phyloP scores from a whole-genome alignment of 306 rosid genomes.

The Sicyos baderoa region DNA sequence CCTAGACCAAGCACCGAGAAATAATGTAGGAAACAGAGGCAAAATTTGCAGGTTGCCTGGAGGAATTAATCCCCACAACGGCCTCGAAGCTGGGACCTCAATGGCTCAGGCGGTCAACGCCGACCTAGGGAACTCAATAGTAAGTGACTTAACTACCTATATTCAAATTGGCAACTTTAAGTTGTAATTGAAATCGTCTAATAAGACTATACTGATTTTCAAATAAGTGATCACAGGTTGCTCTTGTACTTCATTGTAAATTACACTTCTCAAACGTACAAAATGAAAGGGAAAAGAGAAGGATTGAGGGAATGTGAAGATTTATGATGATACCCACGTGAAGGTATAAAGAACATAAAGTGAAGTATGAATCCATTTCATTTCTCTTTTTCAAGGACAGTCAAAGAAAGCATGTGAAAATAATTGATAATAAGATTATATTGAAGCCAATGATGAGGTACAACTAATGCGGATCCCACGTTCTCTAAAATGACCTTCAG shows the following conservation, averaged over 20 bases:
- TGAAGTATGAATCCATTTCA: neutral
- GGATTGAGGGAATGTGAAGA: neutral
- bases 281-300: neutral
- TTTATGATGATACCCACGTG: constrained; percentile 4
- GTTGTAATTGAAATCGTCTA: too few relatives aligned
- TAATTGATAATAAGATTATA: neutral
- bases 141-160: neutral
- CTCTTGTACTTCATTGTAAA: neutral
- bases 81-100: too few relatives aligned
- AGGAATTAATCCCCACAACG: too few relatives aligned
- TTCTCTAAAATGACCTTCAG: neutral
- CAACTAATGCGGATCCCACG: neutral
- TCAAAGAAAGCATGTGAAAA: constrained; percentile 8
- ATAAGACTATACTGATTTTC: neutral
- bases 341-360: neutral
- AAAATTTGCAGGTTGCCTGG: too few relatives aligned
- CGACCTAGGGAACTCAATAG: too few relatives aligned
- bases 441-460: constrained; percentile 6
- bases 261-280: neutral
- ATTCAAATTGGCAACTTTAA: too few relatives aligned
- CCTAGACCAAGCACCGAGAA: too few relatives aligned
- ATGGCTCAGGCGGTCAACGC: too few relatives aligned
- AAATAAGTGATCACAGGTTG: too few relatives aligned
- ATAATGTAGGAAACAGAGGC: too few relatives aligned
- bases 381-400: neutral